These are phyloP conservation scores for Melanomma pulvis-pyrius DNA, from an alignment of 495 filamentous ascomycete species.

Conservation along the genomic window DNA sequence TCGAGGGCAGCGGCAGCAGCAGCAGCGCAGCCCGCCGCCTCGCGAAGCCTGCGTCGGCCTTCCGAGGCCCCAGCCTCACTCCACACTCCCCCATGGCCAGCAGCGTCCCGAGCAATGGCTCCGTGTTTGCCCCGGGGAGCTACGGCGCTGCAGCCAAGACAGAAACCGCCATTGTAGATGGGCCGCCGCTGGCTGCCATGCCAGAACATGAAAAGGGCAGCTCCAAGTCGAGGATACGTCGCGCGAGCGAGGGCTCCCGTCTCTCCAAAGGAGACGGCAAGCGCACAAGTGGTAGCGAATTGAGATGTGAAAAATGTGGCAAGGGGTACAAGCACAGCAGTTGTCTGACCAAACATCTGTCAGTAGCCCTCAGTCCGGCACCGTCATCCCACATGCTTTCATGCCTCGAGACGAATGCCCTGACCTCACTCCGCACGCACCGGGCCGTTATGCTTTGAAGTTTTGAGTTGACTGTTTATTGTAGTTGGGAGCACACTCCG, in stretches of 20 bases:
- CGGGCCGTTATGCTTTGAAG: slow-evolving; percentile 42
- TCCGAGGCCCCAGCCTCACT: slow-evolving; percentile 33
- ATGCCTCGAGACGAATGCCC: slow-evolving; percentile 36
- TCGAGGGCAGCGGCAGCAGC: slow-evolving; percentile 55
- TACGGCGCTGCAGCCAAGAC: slow-evolving; percentile 33
- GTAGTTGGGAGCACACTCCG: slow-evolving; percentile 98
- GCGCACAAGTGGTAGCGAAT: slow-evolving; percentile 73
- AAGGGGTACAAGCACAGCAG: slow-evolving; percentile 99
- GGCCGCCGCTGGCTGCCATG: slow-evolving; percentile 44
- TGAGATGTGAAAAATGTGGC: slow-evolving; percentile 97
- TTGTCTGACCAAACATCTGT: slow-evolving; percentile 99
- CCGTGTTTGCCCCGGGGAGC: slow-evolving; percentile 37
- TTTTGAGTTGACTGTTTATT: slow-evolving; percentile 54
- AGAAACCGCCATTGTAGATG: slow-evolving; percentile 54
- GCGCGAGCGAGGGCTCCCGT: slow-evolving; percentile 85
- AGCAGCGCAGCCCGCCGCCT: slow-evolving; percentile 47
- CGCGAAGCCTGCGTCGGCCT: slow-evolving; percentile 39
- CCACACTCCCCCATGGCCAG: slow-evolving; percentile 42
- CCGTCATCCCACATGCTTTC: slow-evolving; percentile 38
- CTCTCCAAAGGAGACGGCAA: slow-evolving; percentile 75
- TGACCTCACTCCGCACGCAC: slow-evolving; percentile 13
- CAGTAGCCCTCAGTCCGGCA: slow-evolving; percentile 63
- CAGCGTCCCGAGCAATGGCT: slow-evolving; percentile 45
- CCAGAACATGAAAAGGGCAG: slow-evolving; percentile 41
- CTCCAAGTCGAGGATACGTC: slow-evolving; percentile 70